phyloP scores from a whole-genome alignment of 768 basidiomycete species.

The Butyriboletus loyo region DNA sequence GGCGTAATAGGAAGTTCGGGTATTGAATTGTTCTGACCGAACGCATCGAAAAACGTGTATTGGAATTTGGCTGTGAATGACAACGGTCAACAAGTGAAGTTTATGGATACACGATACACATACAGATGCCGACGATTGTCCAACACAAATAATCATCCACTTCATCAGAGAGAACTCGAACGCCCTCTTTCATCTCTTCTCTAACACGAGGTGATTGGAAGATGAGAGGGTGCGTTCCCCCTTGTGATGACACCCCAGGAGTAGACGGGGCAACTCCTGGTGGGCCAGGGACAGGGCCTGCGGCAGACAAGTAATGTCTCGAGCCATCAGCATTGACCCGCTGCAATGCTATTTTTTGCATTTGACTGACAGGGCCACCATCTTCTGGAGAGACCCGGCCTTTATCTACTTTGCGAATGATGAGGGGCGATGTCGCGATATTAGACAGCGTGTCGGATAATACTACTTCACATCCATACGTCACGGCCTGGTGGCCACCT shows the following conservation, averaged over 20 bases:
- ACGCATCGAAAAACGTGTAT: constrained; percentile 91
- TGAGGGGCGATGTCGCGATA: constrained; percentile 78
- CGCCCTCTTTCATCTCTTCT: constrained; percentile 79
- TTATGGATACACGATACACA: constrained; percentile 30
- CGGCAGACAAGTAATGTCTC: constrained; percentile 85
- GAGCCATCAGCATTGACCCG: constrained; percentile 79
- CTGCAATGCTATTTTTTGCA: constrained; percentile 94
- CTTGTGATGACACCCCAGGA: constrained; percentile 70
- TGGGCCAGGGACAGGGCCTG: constrained; percentile 79
- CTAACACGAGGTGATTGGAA: constrained; percentile 79
- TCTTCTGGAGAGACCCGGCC: constrained; percentile 83
- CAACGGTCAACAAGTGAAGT: constrained; percentile 18
- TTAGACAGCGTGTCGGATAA: constrained; percentile 84
- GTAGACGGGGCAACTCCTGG: constrained; percentile 68
- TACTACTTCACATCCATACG: constrained; percentile 87
- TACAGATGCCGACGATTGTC: constrained; percentile 95
- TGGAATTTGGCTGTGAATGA: constrained; percentile 75
- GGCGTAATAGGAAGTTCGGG: constrained; percentile 84
- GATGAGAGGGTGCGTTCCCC: constrained; percentile 76
- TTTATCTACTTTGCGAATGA: constrained; percentile 92
- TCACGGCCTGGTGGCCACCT: constrained; percentile 79
- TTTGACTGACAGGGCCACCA: constrained; percentile 90
- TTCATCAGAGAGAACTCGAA: constrained; percentile 74
- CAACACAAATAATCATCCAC: constrained; percentile 95
- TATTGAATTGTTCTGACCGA: constrained; percentile 73